phyloP scores from a whole-genome alignment of 352 stramenopile species.

The Phytophthora nicotianae region DNA sequence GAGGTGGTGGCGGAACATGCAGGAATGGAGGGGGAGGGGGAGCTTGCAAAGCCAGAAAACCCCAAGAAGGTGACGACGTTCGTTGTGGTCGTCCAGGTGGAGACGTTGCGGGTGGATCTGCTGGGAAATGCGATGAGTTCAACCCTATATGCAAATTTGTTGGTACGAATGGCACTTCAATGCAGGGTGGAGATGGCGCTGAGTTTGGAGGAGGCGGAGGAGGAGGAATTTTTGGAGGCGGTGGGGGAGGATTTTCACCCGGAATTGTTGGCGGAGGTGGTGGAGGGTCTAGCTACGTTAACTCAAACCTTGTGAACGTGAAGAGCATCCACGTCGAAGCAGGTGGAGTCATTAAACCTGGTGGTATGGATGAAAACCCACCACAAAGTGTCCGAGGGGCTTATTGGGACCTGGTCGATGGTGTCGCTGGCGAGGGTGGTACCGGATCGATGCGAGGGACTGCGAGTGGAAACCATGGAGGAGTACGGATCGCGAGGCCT shows the following conservation, averaged over 20 bases:
- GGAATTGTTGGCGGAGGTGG: constrained; percentile 73
- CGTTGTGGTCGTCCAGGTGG: constrained; percentile 57
- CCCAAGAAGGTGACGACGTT: constrained; percentile 49
- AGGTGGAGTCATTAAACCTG: constrained; percentile 41
- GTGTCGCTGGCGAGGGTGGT: constrained; percentile 62
- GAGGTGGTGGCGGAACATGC: constrained; percentile 73
- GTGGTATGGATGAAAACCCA: constrained; percentile 58
- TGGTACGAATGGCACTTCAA: constrained; percentile 46
- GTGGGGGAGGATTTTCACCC: constrained; percentile 69
- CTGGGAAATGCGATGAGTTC: constrained; percentile 58
- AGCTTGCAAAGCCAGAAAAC: constrained; percentile 21
- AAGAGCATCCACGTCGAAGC: constrained; percentile 55
- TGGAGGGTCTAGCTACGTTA: constrained; percentile 71
- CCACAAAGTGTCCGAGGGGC: constrained; percentile 50
- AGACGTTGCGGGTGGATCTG: constrained; percentile 41
- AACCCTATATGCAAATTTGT: constrained; percentile 74
- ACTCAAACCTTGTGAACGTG: constrained; percentile 39
- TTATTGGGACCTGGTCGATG: constrained; percentile 69
- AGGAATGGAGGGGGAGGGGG: constrained; percentile 60
- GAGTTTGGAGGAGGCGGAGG: constrained; percentile 77
- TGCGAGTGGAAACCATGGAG: constrained; percentile 63
- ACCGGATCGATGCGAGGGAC: constrained; percentile 31
- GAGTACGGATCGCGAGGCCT: constrained; percentile 57
- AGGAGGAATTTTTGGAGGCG: constrained; percentile 67
- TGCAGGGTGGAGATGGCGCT: constrained; percentile 70